Evolutionary conservation across 2,329 filamentous ascomycete genomes (phyloP).

Genomic region (Aspergillus puulaauensis): DNA sequence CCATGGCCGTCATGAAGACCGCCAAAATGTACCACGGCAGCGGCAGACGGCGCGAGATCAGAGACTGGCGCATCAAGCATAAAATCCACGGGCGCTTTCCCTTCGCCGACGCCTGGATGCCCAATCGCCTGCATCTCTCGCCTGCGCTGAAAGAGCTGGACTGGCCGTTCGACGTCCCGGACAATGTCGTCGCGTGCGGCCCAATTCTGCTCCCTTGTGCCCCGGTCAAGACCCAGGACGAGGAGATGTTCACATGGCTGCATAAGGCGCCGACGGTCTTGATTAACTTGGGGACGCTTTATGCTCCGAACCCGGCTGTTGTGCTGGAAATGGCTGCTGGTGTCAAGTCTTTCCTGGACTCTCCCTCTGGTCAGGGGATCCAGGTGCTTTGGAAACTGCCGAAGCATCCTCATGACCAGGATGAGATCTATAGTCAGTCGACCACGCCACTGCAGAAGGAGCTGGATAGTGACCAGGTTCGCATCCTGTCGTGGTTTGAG

Average conservation of each 20-base stretch:
- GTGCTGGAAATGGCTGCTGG: slow-evolving; percentile 42
- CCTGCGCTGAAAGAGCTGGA: slow-evolving; percentile 37
- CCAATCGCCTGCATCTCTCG: slow-evolving; percentile 28
- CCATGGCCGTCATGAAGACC: slow-evolving; percentile 35
- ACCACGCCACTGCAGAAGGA: slow-evolving; percentile 23
- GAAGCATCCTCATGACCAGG: slow-evolving; percentile 22
- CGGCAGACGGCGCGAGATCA: slow-evolving; percentile 23
- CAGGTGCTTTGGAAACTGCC: slow-evolving; percentile 44
- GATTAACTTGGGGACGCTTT: slow-evolving; percentile 50
- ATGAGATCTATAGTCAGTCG: slow-evolving; percentile 21
- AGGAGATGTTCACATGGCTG: slow-evolving; percentile 47
- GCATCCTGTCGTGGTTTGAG: slow-evolving; percentile 45
- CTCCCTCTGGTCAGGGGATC: slow-evolving; percentile 21
- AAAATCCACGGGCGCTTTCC: slow-evolving; percentile 29
- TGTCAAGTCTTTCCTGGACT: slow-evolving; percentile 37
- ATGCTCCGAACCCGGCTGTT: slow-evolving; percentile 30
- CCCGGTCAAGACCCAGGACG: slow-evolving; percentile 39
- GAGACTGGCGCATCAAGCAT: slow-evolving; percentile 24
- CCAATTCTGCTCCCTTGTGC: slow-evolving; percentile 44
- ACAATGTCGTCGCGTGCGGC: slow-evolving; percentile 47
- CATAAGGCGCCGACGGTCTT: slow-evolving; percentile 44
- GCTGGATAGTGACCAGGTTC: slow-evolving; percentile 32
- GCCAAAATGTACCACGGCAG: slow-evolving; percentile 27
- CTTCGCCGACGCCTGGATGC: slow-evolving; percentile 26
- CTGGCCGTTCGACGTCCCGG: slow-evolving; percentile 41